Base-by-base conservation (phyloP, 2,329 filamentous ascomycete species). In the Thielaviopsis populi region DNA sequence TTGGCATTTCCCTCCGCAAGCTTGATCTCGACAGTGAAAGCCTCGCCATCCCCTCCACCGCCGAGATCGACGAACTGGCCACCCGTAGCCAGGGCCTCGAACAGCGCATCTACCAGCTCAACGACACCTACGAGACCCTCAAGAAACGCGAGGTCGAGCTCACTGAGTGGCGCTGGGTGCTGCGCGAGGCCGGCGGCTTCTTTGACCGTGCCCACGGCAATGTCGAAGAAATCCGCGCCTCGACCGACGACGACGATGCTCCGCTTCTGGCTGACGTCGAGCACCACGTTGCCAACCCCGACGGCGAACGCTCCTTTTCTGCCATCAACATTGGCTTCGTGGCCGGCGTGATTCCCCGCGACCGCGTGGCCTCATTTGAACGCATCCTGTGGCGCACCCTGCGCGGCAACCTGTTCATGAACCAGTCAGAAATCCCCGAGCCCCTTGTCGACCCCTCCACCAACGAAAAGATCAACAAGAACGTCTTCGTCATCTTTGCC, bases 241-340 rank as follows among this genome's bases (percentile, higher is more conserved):
- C 91, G 41, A 86, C 88, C 68, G 88, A 91, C 69, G 86, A 92
- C 66, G 91, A 95, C 72, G 91, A 97, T 75, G 94, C 94, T 66
- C 94, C 95, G 50, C 82, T 99, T 56, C 84, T 99, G 64, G 88
- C 88, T 68, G 94, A 99, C 72, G 83, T 97, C 62, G 94, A 99
- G 75, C 89, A 96, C 73, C 80, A 79, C 67, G 74, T 79, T 63
- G 80, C 80, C 63, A 56, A 56, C 30, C 77, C 83, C 61, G 88
- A 89, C 66, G 86, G 80, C 43, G 89, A 94, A 72, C 84, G 88
- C 68, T 94, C 89, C 50, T 96, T 99, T 75, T 94, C 90, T 5
- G 90, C 91, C 67, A 95, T 97, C 89, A 96, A 97, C 77, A 99
- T 99, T 73, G 94, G 94, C 10, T 99, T 99, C 71, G 92, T 99